Evolutionary conservation across 768 basidiomycete genomes (phyloP), one percentile per base, ranked within the genome.

Genomic region (Melanogaster broomeanus): DNA sequence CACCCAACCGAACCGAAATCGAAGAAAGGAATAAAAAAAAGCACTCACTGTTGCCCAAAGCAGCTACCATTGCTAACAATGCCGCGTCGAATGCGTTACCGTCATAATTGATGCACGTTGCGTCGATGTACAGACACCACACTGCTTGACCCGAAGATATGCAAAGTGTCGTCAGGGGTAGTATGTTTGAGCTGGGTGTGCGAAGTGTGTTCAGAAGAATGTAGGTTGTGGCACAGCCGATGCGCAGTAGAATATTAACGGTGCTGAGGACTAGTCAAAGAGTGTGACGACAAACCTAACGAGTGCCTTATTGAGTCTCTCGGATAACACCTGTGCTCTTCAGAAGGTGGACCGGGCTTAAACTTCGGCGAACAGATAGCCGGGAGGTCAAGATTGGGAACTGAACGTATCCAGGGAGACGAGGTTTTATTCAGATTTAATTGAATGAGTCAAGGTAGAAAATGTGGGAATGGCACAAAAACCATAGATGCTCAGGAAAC

Each of bases 101-200:
- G 66, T 98, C 95, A 64, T 96, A 97, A 72, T 97, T 98, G 57
- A 99, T 91, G 65, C 96, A 98, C 1, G 88, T 90, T 25, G 90
- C 84, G 58, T 99, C 97, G 59, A 98, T 79, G 63, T 98, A 98
- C n/a, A 98, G 77, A 25, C 88, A 88, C 93, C 94, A 99, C 0
- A 77, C 93, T 0, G 92, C 80, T 64, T 88, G 90, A 3, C 84
- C 85, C 0, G 82, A 80, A 15, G 88, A 78, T 51, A 99, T 97
- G 65, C 87, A 87, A 3, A 98, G 80, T 4, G 84, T 81, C 2
- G 77, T 67, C 3, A 85, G 77, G 0, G 88, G 75, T 8, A 98
- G 56, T 13, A 87, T 63, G 19, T 77, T 77, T 13, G 91, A 84
- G 18, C 93, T 93, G 61, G 12, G 38, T 9, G 15, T 0, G 13